phyloP scores from a whole-genome alignment of 768 basidiomycete species.

The Boletus barrowsii region DNA sequence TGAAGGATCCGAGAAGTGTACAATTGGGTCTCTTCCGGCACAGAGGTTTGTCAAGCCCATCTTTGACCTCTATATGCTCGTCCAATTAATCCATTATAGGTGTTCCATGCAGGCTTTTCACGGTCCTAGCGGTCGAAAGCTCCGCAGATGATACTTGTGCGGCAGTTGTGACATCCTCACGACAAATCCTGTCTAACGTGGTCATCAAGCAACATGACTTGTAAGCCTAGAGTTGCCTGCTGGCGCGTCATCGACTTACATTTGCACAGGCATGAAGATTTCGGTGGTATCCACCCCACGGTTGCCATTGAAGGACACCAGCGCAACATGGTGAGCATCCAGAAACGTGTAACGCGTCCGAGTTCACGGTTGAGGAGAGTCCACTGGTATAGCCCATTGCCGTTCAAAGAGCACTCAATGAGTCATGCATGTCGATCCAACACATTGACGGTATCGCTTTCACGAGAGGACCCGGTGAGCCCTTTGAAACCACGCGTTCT shows the following conservation, averaged over 20 bases:
- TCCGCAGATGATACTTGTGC: slow-evolving; percentile 95
- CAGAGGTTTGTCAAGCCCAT: background rate
- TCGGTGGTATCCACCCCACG: slow-evolving; percentile 76
- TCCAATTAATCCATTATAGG: background rate
- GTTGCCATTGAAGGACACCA: slow-evolving; percentile 78
- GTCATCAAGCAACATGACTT: slow-evolving; percentile 77
- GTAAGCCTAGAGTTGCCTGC: slow-evolving; percentile 33
- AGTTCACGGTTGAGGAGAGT: background rate
- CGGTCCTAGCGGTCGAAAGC: slow-evolving; percentile 75
- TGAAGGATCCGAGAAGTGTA: background rate
- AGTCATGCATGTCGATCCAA: slow-evolving; percentile 54
- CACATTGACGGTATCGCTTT: slow-evolving; percentile 88
- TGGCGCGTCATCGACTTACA: background rate
- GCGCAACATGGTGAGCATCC: slow-evolving; percentile 58
- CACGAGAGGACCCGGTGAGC: slow-evolving; percentile 79
- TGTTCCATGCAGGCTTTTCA: slow-evolving; percentile 37
- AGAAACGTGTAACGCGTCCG: background rate
- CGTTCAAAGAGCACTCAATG: slow-evolving; percentile 60
- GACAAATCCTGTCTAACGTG: slow-evolving; percentile 76
- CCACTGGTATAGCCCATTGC: slow-evolving; percentile 58
- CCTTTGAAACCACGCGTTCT: background rate
- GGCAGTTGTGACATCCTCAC: slow-evolving; percentile 73
- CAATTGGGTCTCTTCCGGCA: background rate
- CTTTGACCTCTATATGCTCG: background rate
- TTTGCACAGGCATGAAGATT: slow-evolving; percentile 22